A percentile compares a stretch with the other conserved stretches of the same genome.
phyloP scores from a whole-genome alignment of 345 rosid genomes.

The Citrus sinensis region DVS_A1.0 CM039163.1:23739001-23739500 shows the following conservation, averaged over 20 bases:
- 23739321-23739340: neutral
- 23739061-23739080: too few relatives aligned
- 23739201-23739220: slow-evolving; percentile 93
- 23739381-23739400: neutral
- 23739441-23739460: neutral
- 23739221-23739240: slow-evolving; percentile 70
- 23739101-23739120: neutral
- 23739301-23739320: neutral
- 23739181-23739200: slow-evolving; percentile 83
- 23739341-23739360: neutral
- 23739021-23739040: neutral
- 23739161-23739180: slow-evolving; percentile 87
- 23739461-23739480: neutral
- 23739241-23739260: slow-evolving; percentile 90
- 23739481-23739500: neutral
- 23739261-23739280: slow-evolving; percentile 5
- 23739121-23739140: slow-evolving; percentile 10
- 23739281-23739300: neutral
- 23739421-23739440: neutral
- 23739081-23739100: neutral
- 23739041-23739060: too few relatives aligned
- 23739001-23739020: neutral
- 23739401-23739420: neutral
- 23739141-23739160: slow-evolving; percentile 59
- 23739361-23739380: neutral